Conservation (phyloP, 2,329 filamentous ascomycete species). For the Lachnellula suecica region DNA sequence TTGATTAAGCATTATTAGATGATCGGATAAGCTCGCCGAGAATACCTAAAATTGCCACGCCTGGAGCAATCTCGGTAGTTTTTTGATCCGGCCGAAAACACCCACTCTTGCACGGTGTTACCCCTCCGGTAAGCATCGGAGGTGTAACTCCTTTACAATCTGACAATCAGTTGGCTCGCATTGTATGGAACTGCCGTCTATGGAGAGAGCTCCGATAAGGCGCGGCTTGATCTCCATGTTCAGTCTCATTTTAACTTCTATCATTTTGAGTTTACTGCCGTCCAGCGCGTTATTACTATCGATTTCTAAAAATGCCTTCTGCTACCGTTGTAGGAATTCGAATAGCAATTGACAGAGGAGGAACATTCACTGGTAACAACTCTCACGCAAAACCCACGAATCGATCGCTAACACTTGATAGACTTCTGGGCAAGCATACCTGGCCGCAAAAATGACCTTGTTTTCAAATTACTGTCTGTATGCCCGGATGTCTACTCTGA, state of each 20-base stretch:
- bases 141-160: neutral
- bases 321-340: slow-evolving; percentile 6
- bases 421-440: slow-evolving; percentile 42
- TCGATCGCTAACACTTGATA: neutral
- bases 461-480: slow-evolving; percentile 74
- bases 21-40: too few relatives aligned
- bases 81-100: too few relatives aligned
- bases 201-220: too few relatives aligned
- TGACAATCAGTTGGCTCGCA: too few relatives aligned
- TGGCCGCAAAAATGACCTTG: slow-evolving; percentile 57
- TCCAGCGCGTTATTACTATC: neutral
- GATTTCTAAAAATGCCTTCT: neutral
- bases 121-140: neutral
- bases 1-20: too few relatives aligned
- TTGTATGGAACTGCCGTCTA: too few relatives aligned
- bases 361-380: slow-evolving; percentile 74
- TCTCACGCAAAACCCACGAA: too few relatives aligned
- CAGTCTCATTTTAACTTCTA: too few relatives aligned
- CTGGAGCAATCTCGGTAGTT: too few relatives aligned
- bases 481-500: slow-evolving; percentile 67
- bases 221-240: too few relatives aligned
- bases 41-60: too few relatives aligned
- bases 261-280: too few relatives aligned
- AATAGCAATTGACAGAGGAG: slow-evolving; percentile 46
- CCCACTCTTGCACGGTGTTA: neutral